Base-by-base conservation (phyloP, 768 basidiomycete species). In the Suillus placidus region DNA sequence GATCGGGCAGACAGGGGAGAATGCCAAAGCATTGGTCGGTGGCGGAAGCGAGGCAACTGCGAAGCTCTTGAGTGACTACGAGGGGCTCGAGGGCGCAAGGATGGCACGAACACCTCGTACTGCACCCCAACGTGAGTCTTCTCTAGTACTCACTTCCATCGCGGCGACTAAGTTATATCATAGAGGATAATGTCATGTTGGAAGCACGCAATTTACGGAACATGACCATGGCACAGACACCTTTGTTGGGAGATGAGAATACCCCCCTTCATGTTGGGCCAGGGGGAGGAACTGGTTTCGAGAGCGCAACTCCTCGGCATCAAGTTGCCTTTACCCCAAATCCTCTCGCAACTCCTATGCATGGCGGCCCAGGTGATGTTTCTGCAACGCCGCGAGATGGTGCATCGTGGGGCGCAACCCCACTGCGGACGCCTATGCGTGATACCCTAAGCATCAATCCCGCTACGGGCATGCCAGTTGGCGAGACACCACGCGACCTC, bases 101-200 rank as follows among this genome's bases (percentile, higher is more conserved):
- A 96, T 95, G 91, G 93, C 95, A 2, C 84, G 97, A 68, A 99
- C 97, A 63, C 97, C 97, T 2, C 82, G 95, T 65, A 98, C 97
- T 1, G 95, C 92, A 20, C 93, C 94, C 61, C 94, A 97, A 76
- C 87, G 97, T 96, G 77, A 78, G 93, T 85, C 7, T 9, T 40
- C 42, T 40, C 38, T n/a, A 26, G 6, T 66, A 30, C 32, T 52
- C 20, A 45, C n/a, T 49, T 23, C n/a, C 64, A n/a, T 54, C 58
- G 35, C 61, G 66, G 63, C 40, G 54, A 66, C 20, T 67, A 61
- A 62, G 6, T 40, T 47, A 47, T 56, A 56, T 47, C 64, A n/a
- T 71, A 98, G 97, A 94, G 81, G 97, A 99, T 76, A 96, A 88
- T 72, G 88, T 99, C 49, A 84, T 99, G 85, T 86, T 92, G 66